These are phyloP conservation scores for Echria macrotheca DNA, from an alignment of 495 filamentous ascomycete species.

Conservation along the genomic window DNA sequence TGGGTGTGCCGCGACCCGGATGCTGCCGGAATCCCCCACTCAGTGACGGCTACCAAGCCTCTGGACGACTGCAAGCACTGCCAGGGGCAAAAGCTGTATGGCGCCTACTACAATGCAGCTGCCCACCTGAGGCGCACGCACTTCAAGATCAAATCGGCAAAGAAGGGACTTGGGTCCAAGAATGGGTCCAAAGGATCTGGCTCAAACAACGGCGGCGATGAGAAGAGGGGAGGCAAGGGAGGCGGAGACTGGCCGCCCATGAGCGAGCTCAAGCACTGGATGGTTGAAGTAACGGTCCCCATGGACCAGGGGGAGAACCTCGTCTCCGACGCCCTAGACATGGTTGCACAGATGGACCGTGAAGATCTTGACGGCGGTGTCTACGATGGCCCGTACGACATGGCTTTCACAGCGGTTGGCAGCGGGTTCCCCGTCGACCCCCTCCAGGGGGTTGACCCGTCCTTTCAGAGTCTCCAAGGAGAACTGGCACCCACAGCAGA, in stretches of 20 bases:
- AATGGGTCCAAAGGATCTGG: conserved; percentile 32
- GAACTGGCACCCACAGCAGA: conserved; percentile 17
- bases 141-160: conserved; percentile 53
- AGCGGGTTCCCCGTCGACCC: conserved; percentile 8
- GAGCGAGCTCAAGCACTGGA: conserved; percentile 76
- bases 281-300: conserved; percentile 57
- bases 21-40: conserved; percentile 28
- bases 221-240: conserved; percentile 75
- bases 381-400: conserved; percentile 17
- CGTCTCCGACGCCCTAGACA: conserved; percentile 20
- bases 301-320: conserved; percentile 26
- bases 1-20: conserved; percentile 61
- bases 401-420: conserved; percentile 15
- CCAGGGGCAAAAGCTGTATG: conserved; percentile 69
- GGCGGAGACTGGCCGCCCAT: conserved; percentile 80
- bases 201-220: conserved; percentile 27
- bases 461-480: conserved; percentile 9
- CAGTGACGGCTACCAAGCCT: conserved; percentile 51
- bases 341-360: conserved; percentile 16
- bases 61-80: conserved; percentile 88
- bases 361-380: conserved; percentile 30
- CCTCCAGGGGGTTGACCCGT: conserved; percentile 11
- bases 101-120: conserved; percentile 92
- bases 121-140: conserved; percentile 88
- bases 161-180: conserved; percentile 36